Base-by-base conservation (phyloP, 495 filamentous ascomycete genomes). In the Rostrohypoxylon terebratum region DNA sequence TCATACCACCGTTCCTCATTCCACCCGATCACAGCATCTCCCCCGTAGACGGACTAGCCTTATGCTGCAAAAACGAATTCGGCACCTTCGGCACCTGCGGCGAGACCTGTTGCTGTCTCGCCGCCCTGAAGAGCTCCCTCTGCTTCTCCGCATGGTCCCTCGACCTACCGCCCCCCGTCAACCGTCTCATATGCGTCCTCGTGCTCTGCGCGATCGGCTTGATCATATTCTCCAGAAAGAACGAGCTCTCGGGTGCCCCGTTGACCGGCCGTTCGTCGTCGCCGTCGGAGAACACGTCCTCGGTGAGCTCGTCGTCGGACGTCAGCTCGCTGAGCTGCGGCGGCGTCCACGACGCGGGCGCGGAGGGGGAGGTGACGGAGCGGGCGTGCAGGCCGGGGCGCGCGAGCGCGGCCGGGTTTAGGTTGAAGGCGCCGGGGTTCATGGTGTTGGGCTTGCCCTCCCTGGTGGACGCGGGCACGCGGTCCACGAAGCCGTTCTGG, bases 401-500 rank as follows among this genome's bases (percentile, higher is more conserved):
- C 38, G 71, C 55, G 6, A 71, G 31, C 14, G 68, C 53, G 16
- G 65, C 54, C 14, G 58, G 40, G 77, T 83, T 82, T 81, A 90
- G 40, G 77, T 83, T 82, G 82, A 90, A 86, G 58, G 88, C 81
- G 36, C 81, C 87, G 0, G 90, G 90, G 60, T 84, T 91, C 84
- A 92, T 92, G 1, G 90, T 81, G 31, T 88, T 88, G 20, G 87
- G 81, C 45, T 67, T 88, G 81, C 66, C 85, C 81, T 79, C 85
- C 73, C 51, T 87, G 75, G 65, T 87, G 75, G 65, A 69, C 25
- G 74, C 48, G 6, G 86, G 78, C n/a, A 90, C 86, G 18, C 87
- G 84, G 72, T 97, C 94, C 1, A 90, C 87, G 58, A 97, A 94
- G 45, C 92, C 92, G 73, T 92, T 95, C 66, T 97, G 94, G 78